Evolutionary conservation across 345 rosid genomes (phyloP).

Genomic region (Citrus inodora): DNA sequence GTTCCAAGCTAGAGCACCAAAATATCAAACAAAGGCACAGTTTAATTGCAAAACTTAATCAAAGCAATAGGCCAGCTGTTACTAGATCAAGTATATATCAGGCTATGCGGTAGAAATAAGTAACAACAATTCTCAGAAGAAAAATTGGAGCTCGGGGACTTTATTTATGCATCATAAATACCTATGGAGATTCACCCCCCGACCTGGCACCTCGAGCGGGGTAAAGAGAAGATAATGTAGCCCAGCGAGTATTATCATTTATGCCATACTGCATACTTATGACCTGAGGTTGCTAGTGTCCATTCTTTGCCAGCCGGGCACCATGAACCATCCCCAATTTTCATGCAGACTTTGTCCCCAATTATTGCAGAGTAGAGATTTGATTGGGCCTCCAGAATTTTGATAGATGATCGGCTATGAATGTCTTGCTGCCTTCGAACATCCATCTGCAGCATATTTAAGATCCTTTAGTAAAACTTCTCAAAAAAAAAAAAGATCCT

Average conservation of each 20-base stretch:
- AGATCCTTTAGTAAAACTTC: background rate
- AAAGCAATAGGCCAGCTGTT: background rate
- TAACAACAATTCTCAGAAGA: background rate
- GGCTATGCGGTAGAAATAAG: background rate
- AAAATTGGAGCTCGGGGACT: constrained; percentile 3
- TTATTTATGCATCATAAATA: constrained; percentile 13
- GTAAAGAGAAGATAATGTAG: background rate
- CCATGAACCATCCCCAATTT: constrained; percentile 92
- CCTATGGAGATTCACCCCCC: background rate
- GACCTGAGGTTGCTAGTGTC: constrained; percentile 69
- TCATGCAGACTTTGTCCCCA: constrained; percentile 79
- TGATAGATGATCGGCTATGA: constrained; percentile 60
- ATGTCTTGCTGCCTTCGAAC: constrained; percentile 59
- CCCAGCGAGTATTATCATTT: constrained; percentile 28
- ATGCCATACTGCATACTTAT: constrained; percentile 78
- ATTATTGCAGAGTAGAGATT: constrained; percentile 70
- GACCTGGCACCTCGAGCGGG: background rate
- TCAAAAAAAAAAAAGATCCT: background rate
- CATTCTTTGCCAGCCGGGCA: constrained; percentile 78
- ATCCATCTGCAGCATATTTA: constrained; percentile 42
- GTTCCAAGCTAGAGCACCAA: background rate
- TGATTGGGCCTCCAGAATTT: constrained; percentile 57
- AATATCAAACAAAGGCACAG: background rate
- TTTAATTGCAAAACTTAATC: background rate
- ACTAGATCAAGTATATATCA: background rate